phyloP scores from a whole-genome alignment of 805 yeast genomes.

The Ascoidea asiatica region DNA sequence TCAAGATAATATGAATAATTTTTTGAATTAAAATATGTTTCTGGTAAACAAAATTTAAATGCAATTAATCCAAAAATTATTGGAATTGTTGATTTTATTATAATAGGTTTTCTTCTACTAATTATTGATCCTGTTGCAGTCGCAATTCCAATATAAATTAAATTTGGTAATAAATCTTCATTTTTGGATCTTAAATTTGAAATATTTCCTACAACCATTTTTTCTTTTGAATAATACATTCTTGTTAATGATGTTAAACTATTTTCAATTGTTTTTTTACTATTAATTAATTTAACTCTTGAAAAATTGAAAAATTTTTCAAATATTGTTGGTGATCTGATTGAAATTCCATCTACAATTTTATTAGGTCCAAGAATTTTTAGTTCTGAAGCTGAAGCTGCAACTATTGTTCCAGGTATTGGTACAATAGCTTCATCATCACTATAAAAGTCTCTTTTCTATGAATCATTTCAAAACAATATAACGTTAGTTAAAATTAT shows the following conservation, averaged over 20 bases:
- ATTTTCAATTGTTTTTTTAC: slow-evolving; percentile 20
- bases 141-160: slow-evolving; percentile 55
- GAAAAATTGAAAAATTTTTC: slow-evolving; percentile 33
- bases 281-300: slow-evolving; percentile 28
- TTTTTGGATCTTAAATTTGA: slow-evolving; percentile 46
- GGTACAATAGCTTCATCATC: slow-evolving; percentile 33
- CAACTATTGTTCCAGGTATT: slow-evolving; percentile 34
- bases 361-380: slow-evolving; percentile 32
- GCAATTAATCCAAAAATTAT: slow-evolving; percentile 46
- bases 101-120: slow-evolving; percentile 51
- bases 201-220: slow-evolving; percentile 46
- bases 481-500: background rate
- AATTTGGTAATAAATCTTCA: slow-evolving; percentile 63
- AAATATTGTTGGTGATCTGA: slow-evolving; percentile 35
- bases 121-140: slow-evolving; percentile 59
- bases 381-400: slow-evolving; percentile 28
- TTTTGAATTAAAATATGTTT: slow-evolving; percentile 51
- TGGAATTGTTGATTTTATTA: slow-evolving; percentile 45
- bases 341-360: slow-evolving; percentile 40
- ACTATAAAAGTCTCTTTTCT: slow-evolving; percentile 32
- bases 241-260: slow-evolving; percentile 33
- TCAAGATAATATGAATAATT: slow-evolving; percentile 48
- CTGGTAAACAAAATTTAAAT: slow-evolving; percentile 59
- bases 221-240: slow-evolving; percentile 44
- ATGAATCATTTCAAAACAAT: background rate